phyloP scores from a whole-genome alignment of 139 green algal genomes.

The Chlorella ohadii region DNA sequence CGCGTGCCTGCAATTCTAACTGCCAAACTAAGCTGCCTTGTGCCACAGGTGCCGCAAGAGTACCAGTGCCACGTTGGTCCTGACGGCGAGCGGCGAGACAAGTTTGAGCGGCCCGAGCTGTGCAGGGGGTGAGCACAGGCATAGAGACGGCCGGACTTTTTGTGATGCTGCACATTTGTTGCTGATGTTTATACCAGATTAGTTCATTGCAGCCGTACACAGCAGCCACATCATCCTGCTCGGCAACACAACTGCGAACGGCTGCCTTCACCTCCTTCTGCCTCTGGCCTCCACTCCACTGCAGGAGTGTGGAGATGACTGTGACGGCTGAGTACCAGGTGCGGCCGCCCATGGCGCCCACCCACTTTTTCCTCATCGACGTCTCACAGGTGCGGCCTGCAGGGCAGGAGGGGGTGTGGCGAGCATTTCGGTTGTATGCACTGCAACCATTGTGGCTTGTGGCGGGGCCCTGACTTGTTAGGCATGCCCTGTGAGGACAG shows the following conservation, averaged over 20 bases:
- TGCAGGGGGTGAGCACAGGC: slow-evolving; percentile 49
- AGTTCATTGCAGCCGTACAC: too few relatives aligned
- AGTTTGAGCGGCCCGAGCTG: slow-evolving; percentile 78
- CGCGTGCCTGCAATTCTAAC: background rate
- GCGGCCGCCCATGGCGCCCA: slow-evolving; percentile 75
- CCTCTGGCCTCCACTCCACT: background rate
- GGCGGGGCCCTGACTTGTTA: too few relatives aligned
- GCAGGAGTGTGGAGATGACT: slow-evolving; percentile 79
- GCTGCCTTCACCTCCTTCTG: too few relatives aligned
- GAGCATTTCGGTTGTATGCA: too few relatives aligned
- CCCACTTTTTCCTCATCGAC: slow-evolving; percentile 92
- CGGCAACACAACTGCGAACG: too few relatives aligned
- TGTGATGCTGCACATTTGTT: too few relatives aligned
- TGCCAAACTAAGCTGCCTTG: background rate
- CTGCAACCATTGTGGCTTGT: too few relatives aligned
- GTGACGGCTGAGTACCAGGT: slow-evolving; percentile 79
- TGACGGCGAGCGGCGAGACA: slow-evolving; percentile 71
- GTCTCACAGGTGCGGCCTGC: slow-evolving; percentile 38
- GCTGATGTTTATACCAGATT: too few relatives aligned
- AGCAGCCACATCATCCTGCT: too few relatives aligned
- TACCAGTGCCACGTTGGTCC: slow-evolving; percentile 81
- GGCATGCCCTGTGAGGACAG: too few relatives aligned
- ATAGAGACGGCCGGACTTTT: background rate
- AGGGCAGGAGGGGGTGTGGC: too few relatives aligned
- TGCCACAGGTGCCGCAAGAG: slow-evolving; percentile 67